Conservation (phyloP, 306 rosid genomes). For the Lathyrus tuberosus region DNA sequence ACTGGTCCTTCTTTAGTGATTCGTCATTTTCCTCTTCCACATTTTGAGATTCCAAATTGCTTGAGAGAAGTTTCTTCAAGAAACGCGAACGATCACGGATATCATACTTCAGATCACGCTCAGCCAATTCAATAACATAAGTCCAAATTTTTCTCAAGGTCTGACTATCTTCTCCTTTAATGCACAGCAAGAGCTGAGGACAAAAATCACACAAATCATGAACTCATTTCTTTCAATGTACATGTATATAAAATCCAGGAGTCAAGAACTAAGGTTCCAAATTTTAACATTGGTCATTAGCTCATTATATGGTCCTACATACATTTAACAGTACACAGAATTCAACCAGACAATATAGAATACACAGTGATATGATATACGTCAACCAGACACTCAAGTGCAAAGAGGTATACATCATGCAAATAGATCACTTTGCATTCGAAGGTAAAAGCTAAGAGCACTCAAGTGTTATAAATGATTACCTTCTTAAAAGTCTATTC, state of each 20-base stretch:
- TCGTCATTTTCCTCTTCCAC: constrained; percentile 44
- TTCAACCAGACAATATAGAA: constrained; percentile 14
- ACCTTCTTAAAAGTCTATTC: neutral
- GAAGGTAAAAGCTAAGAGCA: constrained; percentile 17
- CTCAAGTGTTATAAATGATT: constrained; percentile 11
- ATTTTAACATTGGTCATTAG: constrained; percentile 8
- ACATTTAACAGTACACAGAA: constrained; percentile 31
- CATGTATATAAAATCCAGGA: constrained; percentile 28
- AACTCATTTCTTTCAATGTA: constrained; percentile 23
- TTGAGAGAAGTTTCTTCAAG: constrained; percentile 59
- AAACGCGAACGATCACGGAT: constrained; percentile 86
- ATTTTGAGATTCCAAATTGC: constrained; percentile 54
- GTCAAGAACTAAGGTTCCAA: constrained; percentile 17
- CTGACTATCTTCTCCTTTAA: constrained; percentile 57
- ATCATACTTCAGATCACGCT: constrained; percentile 76
- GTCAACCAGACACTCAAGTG: constrained; percentile 29
- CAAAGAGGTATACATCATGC: neutral
- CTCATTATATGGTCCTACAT: neutral
- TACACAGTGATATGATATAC: constrained; percentile 3
- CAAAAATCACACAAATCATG: constrained; percentile 36
- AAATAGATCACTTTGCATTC: constrained; percentile 22
- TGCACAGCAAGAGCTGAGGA: constrained; percentile 64
- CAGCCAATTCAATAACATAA: constrained; percentile 83
- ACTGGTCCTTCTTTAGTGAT: constrained; percentile 49
- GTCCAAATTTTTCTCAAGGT: constrained; percentile 55